Percentiles rank a stretch among this genome's conserved stretches.
phyloP scores from a whole-genome alignment of 306 rosid species.

The Prunus salicina region DNA sequence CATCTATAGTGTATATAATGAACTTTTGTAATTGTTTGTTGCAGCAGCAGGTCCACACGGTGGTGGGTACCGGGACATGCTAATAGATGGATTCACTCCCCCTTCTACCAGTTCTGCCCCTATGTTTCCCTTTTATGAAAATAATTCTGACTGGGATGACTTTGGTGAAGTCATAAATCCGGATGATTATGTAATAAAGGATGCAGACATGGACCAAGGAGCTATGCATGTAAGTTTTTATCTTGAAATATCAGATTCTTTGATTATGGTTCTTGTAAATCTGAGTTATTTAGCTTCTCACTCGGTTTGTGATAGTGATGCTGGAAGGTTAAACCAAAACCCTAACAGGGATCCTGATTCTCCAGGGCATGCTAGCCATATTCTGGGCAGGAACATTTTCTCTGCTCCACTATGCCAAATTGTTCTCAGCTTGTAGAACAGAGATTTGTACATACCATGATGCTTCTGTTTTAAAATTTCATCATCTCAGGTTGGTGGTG shows the following conservation, averaged over 20 bases:
- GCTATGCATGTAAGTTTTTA: conserved; percentile 54
- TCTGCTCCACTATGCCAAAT: neutral
- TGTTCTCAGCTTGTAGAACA: neutral
- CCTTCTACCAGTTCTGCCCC: conserved; percentile 83
- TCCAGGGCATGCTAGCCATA: neutral
- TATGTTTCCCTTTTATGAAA: conserved; percentile 84
- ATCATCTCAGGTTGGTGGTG: conserved; percentile 65
- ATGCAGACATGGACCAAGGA: conserved; percentile 81
- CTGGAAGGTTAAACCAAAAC: neutral
- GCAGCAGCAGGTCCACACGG: conserved; percentile 50
- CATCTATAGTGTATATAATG: conserved; percentile 1
- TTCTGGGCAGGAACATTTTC: neutral
- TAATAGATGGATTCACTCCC: conserved; percentile 87
- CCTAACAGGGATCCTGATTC: neutral
- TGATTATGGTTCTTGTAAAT: neutral
- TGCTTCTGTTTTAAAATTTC: conserved; percentile 4
- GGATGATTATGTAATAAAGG: conserved; percentile 95
- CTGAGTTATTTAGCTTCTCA: neutral
- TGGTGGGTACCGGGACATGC: conserved; percentile 60
- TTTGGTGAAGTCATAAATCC: conserved; percentile 98
- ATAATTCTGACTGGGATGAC: conserved; percentile 85
- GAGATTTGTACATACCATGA: neutral
- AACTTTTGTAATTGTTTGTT: conserved; percentile 30
- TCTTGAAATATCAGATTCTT: conserved; percentile 17
- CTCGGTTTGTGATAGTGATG: neutral